Percentiles rank a stretch among this genome's conserved stretches.
phyloP scores from a whole-genome alignment of 2,329 filamentous ascomycete genomes.

The Pseudogymnoascus sp. region DNA sequence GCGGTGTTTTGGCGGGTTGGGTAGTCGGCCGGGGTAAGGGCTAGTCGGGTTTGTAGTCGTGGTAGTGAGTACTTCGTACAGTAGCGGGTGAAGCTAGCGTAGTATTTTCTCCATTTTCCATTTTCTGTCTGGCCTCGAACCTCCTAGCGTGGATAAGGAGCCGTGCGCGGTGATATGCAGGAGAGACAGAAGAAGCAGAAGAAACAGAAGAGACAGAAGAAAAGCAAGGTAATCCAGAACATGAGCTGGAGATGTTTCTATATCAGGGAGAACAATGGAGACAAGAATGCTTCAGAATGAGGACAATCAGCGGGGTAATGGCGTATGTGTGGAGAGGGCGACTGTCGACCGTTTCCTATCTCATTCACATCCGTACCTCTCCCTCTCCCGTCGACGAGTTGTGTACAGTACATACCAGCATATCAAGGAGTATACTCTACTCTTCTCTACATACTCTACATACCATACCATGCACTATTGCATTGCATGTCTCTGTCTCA shows the following conservation, averaged over 20 bases:
- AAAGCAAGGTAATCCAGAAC: neutral
- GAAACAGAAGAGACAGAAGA: neutral
- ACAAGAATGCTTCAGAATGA: neutral
- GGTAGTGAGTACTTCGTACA: neutral
- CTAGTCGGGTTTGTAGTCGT: neutral
- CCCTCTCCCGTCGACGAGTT: neutral
- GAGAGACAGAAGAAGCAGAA: neutral
- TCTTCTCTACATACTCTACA: neutral
- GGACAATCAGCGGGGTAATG: neutral
- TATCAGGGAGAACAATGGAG: neutral
- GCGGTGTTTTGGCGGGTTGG: neutral
- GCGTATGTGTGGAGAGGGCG: neutral
- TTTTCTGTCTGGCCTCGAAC: neutral
- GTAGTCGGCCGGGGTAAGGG: neutral
- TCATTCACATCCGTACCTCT: neutral
- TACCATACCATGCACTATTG: neutral
- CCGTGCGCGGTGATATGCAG: neutral
- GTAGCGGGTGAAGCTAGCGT: neutral
- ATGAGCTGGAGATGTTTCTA: neutral
- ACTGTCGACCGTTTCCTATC: neutral
- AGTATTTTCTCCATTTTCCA: slow-evolving; percentile 2
- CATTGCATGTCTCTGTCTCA: neutral
- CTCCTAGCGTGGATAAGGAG: neutral
- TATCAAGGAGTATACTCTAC: neutral
- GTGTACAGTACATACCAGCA: neutral